These are phyloP conservation scores for Saccharomyces hybrid DNA, from an alignment of 1,139 yeast species.

Conservation along the genomic window DNA sequence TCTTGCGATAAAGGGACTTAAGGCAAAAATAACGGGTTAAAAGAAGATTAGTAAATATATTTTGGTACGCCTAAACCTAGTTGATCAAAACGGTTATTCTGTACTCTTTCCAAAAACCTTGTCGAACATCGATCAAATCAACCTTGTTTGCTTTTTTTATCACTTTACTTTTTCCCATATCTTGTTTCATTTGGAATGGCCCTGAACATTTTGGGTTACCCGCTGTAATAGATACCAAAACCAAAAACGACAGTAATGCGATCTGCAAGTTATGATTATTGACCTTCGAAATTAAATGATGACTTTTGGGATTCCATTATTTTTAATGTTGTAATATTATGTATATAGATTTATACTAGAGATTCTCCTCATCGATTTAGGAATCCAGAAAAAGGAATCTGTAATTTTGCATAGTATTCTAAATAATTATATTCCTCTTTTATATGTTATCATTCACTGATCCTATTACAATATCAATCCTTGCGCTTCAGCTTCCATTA, in stretches of 20 bases:
- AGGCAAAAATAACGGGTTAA: not conserved
- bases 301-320: no score
- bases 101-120: not conserved
- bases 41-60: not conserved
- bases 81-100: not conserved
- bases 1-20: not conserved
- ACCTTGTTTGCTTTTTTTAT: not conserved
- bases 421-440: no score
- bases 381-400: no score
- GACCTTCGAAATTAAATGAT: no score
- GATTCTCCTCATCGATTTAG: no score
- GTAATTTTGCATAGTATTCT: no score
- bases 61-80: not conserved
- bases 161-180: not conserved
- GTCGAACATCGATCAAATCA: not conserved
- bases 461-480: no score
- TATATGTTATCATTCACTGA: no score
- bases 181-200: not conserved
- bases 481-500: no score
- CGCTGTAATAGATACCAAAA: not conserved
- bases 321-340: no score
- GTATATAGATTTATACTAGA: no score
- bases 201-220: not conserved
- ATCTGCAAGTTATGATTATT: not conserved
- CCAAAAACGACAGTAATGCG: not conserved